Base-by-base conservation (phyloP, 2,329 filamentous ascomycete species). In the Monosporascus sp. region DNA sequence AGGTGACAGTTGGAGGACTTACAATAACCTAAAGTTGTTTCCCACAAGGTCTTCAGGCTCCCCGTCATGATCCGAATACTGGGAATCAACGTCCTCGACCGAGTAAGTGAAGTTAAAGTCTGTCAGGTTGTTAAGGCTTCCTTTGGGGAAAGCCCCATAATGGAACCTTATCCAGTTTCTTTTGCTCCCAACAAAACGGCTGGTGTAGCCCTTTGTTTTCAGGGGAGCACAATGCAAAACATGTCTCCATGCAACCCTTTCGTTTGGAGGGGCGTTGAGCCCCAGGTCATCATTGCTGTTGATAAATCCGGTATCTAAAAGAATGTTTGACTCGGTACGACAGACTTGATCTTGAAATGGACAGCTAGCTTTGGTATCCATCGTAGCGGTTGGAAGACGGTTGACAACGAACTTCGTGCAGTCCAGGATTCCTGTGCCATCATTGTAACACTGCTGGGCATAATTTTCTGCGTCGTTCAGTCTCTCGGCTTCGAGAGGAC, bases 231-330 rank as follows among this genome's bases (percentile, higher is more conserved):
- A 60, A 9, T 59, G 48, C 6, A 61, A 20, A 1, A 54, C 50
- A 14, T 54, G 45, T 48, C 59, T 51, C 40, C 37, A 49, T 5
- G 27, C 45, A 6, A 61, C 17, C 17, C 53, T 52, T 5, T 56
- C 26, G 16, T 57, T 26, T 2, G 16, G 9, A 0, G 52, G 58
- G 0, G 56, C 27, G 22, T 61, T 61, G 1, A 59, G 34, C 1
- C 59, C 59, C 2, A 60, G 47, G 7, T 56, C 19, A 5, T 51
- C 36, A n/a, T 57, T 50, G 50, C 58, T 60, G 20, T 60, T 46
- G 1, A 61, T 43, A 1, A 55, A 57, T 1, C 59, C 59, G 4
- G 50, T 57, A 27, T 59, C 56, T 3, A 59, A 26, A 1, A 11
- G 40, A 5, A 59, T n/a, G 41, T 56, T 61, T 7, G 49, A 38